A percentile compares a stretch with the other conserved stretches of the same genome.
Evolutionary conservation across 2,329 filamentous ascomycete species (phyloP).

Genomic region (Sporothrix humicola): DNA sequence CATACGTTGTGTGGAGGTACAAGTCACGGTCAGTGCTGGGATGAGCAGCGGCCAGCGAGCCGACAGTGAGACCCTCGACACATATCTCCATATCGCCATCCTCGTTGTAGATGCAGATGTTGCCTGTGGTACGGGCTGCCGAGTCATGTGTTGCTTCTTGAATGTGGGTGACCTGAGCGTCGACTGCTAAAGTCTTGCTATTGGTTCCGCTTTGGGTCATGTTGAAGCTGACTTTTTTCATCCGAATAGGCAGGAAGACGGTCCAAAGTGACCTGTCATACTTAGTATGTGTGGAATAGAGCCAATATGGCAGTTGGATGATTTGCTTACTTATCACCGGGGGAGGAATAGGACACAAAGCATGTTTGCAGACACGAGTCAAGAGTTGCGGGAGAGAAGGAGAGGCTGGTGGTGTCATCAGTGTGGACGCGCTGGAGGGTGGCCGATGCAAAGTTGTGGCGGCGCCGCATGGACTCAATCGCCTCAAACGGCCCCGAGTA

Average conservation of each 20-base stretch:
- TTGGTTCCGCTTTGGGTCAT: slow-evolving; percentile 37
- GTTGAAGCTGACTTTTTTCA: slow-evolving; percentile 48
- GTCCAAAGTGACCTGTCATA: too few relatives aligned
- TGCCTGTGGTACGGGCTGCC: slow-evolving; percentile 45
- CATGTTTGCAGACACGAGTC: slow-evolving; percentile 52
- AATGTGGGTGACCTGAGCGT: slow-evolving; percentile 44
- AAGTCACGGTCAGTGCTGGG: slow-evolving; percentile 46
- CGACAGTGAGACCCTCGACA: slow-evolving; percentile 45
- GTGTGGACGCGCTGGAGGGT: slow-evolving; percentile 44
- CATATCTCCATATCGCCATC: slow-evolving; percentile 44
- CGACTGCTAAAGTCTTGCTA: slow-evolving; percentile 41
- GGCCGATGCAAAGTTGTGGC: slow-evolving; percentile 46
- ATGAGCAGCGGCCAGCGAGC: slow-evolving; percentile 43
- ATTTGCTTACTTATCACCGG: slow-evolving; percentile 51
- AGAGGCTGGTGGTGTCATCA: slow-evolving; percentile 47
- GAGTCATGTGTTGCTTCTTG: slow-evolving; percentile 39
- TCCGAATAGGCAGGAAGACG: slow-evolving; percentile 48
- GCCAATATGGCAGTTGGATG: too few relatives aligned
- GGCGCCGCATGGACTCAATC: slow-evolving; percentile 45
- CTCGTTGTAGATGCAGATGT: slow-evolving; percentile 47
- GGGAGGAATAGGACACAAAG: slow-evolving; percentile 50
- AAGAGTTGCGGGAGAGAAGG: slow-evolving; percentile 50
- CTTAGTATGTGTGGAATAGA: too few relatives aligned
- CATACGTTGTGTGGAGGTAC: slow-evolving; percentile 46
- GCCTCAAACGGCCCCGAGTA: slow-evolving; percentile 51